Conservation (phyloP, 345 rosid species). For the Cochlearia excelsa region DNA sequence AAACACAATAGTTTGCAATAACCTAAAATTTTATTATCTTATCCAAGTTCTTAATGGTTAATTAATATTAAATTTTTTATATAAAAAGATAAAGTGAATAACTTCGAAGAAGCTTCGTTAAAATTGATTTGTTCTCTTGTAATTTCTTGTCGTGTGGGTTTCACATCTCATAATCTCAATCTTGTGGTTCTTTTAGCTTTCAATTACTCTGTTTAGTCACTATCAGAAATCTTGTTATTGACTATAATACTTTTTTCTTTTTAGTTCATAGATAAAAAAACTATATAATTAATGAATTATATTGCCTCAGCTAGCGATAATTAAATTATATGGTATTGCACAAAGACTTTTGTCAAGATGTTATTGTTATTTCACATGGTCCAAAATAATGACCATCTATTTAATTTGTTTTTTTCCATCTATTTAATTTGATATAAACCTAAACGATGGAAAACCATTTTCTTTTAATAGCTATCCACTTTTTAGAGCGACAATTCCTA, state of each 20-base stretch:
- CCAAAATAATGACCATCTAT: no score
- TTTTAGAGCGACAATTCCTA: no score
- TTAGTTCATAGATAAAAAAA: no score
- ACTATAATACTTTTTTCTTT: no score
- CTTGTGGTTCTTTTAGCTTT: slow-evolving; percentile 22
- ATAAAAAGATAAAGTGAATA: slow-evolving; percentile 15
- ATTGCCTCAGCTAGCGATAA: no score
- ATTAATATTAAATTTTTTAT: slow-evolving; percentile 7
- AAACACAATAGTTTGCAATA: no score
- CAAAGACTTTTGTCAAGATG: slow-evolving; percentile 15
- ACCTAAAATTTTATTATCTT: background rate
- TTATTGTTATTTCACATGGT: background rate
- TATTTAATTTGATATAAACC: no score
- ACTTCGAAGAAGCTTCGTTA: slow-evolving; percentile 28
- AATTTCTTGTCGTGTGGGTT: slow-evolving; percentile 29
- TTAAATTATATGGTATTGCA: background rate
- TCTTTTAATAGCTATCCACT: no score
- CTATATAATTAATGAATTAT: background rate
- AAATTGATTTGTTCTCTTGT: slow-evolving; percentile 10
- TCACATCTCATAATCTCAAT: background rate
- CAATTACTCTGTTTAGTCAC: slow-evolving; percentile 9
- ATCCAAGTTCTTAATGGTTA: slow-evolving; percentile 10
- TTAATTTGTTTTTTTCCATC: no score
- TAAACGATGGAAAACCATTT: no score
- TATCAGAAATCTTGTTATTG: slow-evolving; percentile 3